Conservation (phyloP, 2,329 filamentous ascomycete species). For the Bertia moriformis region DNA sequence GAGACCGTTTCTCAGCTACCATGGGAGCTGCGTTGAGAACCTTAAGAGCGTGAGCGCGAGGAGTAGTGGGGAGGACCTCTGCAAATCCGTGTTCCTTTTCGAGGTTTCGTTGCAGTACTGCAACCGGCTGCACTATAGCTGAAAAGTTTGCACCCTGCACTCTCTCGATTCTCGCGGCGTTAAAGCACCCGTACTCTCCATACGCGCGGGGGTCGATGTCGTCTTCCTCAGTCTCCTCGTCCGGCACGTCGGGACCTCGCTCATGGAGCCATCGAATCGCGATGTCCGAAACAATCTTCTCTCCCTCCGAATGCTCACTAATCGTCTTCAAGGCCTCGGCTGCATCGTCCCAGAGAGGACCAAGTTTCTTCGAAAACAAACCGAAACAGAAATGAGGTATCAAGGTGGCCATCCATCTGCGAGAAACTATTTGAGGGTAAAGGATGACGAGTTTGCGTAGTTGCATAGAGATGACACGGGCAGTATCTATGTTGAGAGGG, state of each 20-base stretch:
- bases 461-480: slow-evolving; percentile 42
- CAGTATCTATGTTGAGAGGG: slow-evolving; percentile 35
- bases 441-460: slow-evolving; percentile 37
- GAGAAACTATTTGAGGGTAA: slow-evolving; percentile 26
- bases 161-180: slow-evolving; percentile 1
- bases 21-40: slow-evolving; percentile 38
- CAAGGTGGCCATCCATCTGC: slow-evolving; percentile 30
- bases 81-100: slow-evolving; percentile 15
- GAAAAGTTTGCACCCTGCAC: slow-evolving; percentile 1
- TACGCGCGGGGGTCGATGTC: background rate
- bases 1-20: slow-evolving; percentile 45
- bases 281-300: slow-evolving; percentile 35
- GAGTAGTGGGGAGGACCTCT: slow-evolving; percentile 15
- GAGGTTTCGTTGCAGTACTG: background rate
- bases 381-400: slow-evolving; percentile 47
- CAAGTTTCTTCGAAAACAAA: slow-evolving; percentile 39
- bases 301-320: slow-evolving; percentile 33
- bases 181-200: background rate
- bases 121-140: background rate
- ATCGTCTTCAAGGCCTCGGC: slow-evolving; percentile 38
- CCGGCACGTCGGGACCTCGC: background rate
- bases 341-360: slow-evolving; percentile 45
- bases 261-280: slow-evolving; percentile 35
- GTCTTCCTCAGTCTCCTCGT: background rate
- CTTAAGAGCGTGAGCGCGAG: slow-evolving; percentile 37